phyloP scores from a whole-genome alignment of 2,329 filamentous ascomycete genomes.

The Penicillium sp. region DNA sequence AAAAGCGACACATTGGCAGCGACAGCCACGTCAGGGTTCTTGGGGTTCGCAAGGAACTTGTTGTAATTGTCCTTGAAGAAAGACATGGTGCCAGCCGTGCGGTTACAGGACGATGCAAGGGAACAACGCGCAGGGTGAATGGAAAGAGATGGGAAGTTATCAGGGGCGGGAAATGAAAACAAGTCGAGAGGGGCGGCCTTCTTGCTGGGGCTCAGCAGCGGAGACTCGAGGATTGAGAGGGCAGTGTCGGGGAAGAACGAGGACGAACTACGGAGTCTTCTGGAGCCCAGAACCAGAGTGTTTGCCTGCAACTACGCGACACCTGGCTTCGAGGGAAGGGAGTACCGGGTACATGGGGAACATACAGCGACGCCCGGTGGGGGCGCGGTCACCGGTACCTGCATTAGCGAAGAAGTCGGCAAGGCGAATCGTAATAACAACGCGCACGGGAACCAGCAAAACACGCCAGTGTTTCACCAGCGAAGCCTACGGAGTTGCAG shows the following conservation, averaged over 20 bases:
- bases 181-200: slow-evolving; percentile 6
- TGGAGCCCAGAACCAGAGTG: background rate
- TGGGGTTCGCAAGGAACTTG: slow-evolving; percentile 68
- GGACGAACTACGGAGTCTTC: background rate
- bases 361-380: no score
- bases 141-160: slow-evolving; percentile 14
- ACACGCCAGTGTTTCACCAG: slow-evolving; percentile 28
- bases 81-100: slow-evolving; percentile 34
- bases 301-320: background rate
- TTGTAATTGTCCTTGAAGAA: slow-evolving; percentile 57
- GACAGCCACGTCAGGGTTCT: slow-evolving; percentile 59
- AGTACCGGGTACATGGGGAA: no score
- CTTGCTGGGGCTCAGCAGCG: no score
- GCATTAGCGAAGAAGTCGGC: no score
- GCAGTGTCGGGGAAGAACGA: background rate
- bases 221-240: no score
- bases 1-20: slow-evolving; percentile 67
- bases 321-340: no score
- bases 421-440: slow-evolving; percentile 7
- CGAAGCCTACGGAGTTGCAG: slow-evolving; percentile 9
- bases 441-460: slow-evolving; percentile 17
- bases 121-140: slow-evolving; percentile 16
- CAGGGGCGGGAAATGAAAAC: slow-evolving; percentile 9
- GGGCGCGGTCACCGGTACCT: no score
- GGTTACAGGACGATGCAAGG: slow-evolving; percentile 10